Evolutionary conservation across 257 asterid genomes (phyloP), one percentile per base, ranked within the genome.

Genomic region (Rhazya stricta): DNA sequence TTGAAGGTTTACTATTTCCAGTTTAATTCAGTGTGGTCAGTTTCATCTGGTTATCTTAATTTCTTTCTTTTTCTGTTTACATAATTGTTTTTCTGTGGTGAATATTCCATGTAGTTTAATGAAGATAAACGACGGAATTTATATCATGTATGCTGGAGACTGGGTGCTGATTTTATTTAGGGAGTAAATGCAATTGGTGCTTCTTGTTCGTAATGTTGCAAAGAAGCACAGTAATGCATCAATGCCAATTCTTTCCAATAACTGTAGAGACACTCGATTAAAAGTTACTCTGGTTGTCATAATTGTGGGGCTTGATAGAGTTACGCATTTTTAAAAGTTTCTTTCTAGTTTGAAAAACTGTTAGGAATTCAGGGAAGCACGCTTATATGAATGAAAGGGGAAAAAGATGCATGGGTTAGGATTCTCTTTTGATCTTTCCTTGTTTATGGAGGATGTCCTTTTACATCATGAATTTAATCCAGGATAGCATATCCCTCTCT

Each of bases 1-100:
- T 69, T 68, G 18, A 45, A 4, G 16, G 32, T 39, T 50, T 75
- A 25, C 25, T 66, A 1, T 30, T 30, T n/a, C 32, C 21, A n/a
- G 12, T 12, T 42, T 34, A 29, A 9, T 7, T 41, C 34, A 13
- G 66, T 39, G 27, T 56, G 23, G 65, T 48, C 1, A 32, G 63
- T 51, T 45, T 16, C 72, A 45, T 39, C 30, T 69, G 74, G 50
- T 41, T 54, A 23, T 65, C n/a, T 29, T 74, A 15, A 18, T 54
- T 82, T 74, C 76, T 77, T 60, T 30, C 21, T 23, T 5, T 65
- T 30, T 34, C 16, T 19, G 16, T 11, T 16, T 65, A 27, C 18
- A 9, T 13, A 58, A 9, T 61, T 23, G 11, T 54, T 12, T 75
- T 51, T 73, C 3, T 37, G n/a, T 27, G 4, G 50, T n/a, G 3